Percentiles rank a stretch among this genome's conserved stretches.
Evolutionary conservation across 2,329 filamentous ascomycete species (phyloP).

Genomic region (Fusarium oligoseptatum): DNA sequence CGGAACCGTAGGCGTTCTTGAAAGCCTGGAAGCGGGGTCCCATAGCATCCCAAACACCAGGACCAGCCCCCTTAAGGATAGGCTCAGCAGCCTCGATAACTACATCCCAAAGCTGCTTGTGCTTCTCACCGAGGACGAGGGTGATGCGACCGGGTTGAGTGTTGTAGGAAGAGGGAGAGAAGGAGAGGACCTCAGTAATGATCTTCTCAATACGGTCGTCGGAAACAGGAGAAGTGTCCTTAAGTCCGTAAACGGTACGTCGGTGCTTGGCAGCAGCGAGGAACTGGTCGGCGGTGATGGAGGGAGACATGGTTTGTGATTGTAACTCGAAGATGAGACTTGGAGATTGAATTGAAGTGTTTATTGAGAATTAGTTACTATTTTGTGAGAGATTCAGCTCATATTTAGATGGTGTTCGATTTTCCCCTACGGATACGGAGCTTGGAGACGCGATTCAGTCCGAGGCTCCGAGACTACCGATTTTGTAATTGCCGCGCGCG

Average conservation of each 20-base stretch:
- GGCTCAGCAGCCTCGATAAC: slow-evolving; percentile 32
- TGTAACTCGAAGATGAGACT: neutral
- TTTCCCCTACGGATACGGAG: neutral
- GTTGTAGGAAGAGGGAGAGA: slow-evolving; percentile 44
- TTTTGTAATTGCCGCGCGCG: neutral
- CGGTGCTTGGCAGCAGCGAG: slow-evolving; percentile 47
- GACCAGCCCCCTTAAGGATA: slow-evolving; percentile 29
- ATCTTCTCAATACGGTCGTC: slow-evolving; percentile 49
- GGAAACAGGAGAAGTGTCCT: slow-evolving; percentile 45
- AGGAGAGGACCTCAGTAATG: slow-evolving; percentile 40
- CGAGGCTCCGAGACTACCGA: neutral
- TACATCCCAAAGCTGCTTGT: slow-evolving; percentile 42
- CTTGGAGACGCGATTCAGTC: neutral
- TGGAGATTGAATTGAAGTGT: neutral
- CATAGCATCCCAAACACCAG: slow-evolving; percentile 38
- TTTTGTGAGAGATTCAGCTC: neutral
- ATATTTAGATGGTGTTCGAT: neutral
- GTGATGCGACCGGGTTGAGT: slow-evolving; percentile 32
- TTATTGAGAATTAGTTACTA: neutral
- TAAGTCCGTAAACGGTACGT: slow-evolving; percentile 48
- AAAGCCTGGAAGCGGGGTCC: slow-evolving; percentile 29
- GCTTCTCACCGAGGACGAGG: slow-evolving; percentile 40
- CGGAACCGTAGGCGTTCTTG: slow-evolving; percentile 43
- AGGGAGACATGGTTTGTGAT: neutral
- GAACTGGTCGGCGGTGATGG: slow-evolving; percentile 39